phyloP scores from a whole-genome alignment of 2,329 filamentous ascomycete species.

The Fonsecaea pedrosoi region DNA sequence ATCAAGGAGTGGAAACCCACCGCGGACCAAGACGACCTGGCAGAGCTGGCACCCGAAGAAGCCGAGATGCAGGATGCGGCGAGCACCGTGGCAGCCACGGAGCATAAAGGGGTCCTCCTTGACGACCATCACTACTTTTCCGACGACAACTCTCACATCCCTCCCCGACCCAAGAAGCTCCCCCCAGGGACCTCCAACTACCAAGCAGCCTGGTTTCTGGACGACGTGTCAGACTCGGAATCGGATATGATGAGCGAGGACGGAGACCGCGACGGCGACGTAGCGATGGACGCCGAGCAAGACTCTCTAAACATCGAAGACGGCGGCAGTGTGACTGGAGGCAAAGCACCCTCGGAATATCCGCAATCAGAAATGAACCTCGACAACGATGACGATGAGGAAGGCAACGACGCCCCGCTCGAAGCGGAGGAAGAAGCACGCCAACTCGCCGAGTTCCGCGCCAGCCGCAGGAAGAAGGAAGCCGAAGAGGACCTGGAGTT shows the following conservation, averaged over 20 bases:
- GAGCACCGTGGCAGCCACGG: slow-evolving; percentile 58
- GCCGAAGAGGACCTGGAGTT: slow-evolving; percentile 92
- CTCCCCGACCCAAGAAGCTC: slow-evolving; percentile 72
- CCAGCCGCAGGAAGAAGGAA: slow-evolving; percentile 73
- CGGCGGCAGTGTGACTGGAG: slow-evolving; percentile 68
- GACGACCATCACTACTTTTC: slow-evolving; percentile 99
- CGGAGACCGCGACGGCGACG: slow-evolving; percentile 64
- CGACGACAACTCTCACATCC: slow-evolving; percentile 73
- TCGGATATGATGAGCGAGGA: slow-evolving; percentile 82
- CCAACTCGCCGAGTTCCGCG: slow-evolving; percentile 81
- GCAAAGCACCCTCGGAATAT: slow-evolving; percentile 78
- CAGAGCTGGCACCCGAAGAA: slow-evolving; percentile 85
- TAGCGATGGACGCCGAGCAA: slow-evolving; percentile 54
- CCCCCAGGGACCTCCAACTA: slow-evolving; percentile 93
- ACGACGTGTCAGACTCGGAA: slow-evolving; percentile 79
- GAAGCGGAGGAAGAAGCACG: slow-evolving; percentile 75
- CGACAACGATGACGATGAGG: slow-evolving; percentile 78
- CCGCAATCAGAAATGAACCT: slow-evolving; percentile 92
- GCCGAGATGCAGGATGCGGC: slow-evolving; percentile 76
- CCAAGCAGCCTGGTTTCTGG: slow-evolving; percentile 92
- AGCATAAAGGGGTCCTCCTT: slow-evolving; percentile 84
- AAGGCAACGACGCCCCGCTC: slow-evolving; percentile 64
- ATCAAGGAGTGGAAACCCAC: slow-evolving; percentile 67
- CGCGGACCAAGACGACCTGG: slow-evolving; percentile 81
- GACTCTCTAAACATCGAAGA: slow-evolving; percentile 61